These are phyloP conservation scores for Colletotrichum sansevieriae DNA, from an alignment of 2,329 filamentous ascomycete genomes.

Conservation along the genomic window DNA sequence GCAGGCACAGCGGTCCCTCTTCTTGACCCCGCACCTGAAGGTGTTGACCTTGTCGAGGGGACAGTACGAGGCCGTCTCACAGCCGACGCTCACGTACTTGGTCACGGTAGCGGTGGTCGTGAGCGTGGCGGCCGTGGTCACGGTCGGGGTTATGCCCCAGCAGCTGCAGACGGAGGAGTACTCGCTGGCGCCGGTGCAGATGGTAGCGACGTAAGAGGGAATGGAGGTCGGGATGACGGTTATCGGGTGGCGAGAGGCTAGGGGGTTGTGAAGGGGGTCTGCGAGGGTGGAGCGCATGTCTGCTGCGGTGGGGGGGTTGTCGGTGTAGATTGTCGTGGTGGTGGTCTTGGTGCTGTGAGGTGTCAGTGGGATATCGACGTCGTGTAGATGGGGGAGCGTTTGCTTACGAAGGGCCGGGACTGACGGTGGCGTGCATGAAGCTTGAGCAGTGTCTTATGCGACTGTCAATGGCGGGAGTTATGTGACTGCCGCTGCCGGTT, in stretches of 20 bases:
- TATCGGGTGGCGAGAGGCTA: constrained; percentile 1
- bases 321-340: constrained; percentile 18
- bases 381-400: not conserved
- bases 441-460: constrained; percentile 22
- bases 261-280: not conserved
- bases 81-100: constrained; percentile 20
- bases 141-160: constrained; percentile 55
- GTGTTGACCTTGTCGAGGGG: constrained; percentile 21
- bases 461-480: not conserved
- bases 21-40: constrained; percentile 10
- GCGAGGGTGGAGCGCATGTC: not conserved
- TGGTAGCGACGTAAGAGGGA: constrained; percentile 55
- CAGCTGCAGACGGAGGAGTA: constrained; percentile 60
- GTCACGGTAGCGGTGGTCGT: constrained; percentile 56
- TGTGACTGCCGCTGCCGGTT: constrained; percentile 27
- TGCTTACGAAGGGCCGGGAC: constrained; percentile 15
- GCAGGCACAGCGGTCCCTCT: constrained; percentile 16
- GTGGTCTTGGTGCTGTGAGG: constrained; percentile 25
- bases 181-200: constrained; percentile 47
- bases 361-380: not conserved
- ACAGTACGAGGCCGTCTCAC: constrained; percentile 3
- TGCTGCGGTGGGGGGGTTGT: not conserved
- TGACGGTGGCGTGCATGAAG: constrained; percentile 31
- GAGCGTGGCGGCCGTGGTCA: constrained; percentile 52
- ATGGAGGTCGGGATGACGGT: constrained; percentile 47